phyloP scores from a whole-genome alignment of 306 rosid genomes.

The Delonix regia region DNA sequence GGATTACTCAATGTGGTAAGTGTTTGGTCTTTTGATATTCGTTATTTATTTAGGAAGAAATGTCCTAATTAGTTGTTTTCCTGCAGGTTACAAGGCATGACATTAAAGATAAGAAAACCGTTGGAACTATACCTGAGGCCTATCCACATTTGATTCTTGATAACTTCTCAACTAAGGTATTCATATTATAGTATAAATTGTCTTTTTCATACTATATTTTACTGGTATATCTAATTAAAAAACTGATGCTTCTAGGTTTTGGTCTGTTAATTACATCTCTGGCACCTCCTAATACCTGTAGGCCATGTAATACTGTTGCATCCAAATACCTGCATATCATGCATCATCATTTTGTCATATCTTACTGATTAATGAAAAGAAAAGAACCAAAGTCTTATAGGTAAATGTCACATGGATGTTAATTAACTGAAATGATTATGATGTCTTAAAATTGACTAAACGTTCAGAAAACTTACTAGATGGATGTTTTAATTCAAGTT shows the following conservation, averaged over 20 bases:
- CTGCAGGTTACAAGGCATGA: slow-evolving; percentile 91
- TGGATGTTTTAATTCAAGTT: slow-evolving; percentile 14
- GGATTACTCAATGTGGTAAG: slow-evolving; percentile 86
- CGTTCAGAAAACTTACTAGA: not conserved
- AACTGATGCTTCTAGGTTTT: not conserved
- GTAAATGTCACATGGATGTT: not conserved
- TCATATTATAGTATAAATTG: slow-evolving; percentile 8
- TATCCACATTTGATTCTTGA: slow-evolving; percentile 82
- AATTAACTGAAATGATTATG: not conserved
- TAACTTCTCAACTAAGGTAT: slow-evolving; percentile 88
- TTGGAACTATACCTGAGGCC: slow-evolving; percentile 96
- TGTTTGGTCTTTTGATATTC: slow-evolving; percentile 29
- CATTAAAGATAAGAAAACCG: slow-evolving; percentile 74
- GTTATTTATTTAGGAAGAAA: slow-evolving; percentile 2
- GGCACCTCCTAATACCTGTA: not conserved
- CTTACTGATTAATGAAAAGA: not conserved
- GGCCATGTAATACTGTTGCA: not conserved
- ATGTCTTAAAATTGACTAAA: not conserved
- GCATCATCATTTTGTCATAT: not conserved
- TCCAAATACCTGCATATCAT: not conserved
- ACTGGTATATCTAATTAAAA: not conserved
- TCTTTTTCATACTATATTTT: not conserved
- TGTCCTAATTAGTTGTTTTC: slow-evolving; percentile 37
- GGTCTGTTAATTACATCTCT: slow-evolving; percentile 23
- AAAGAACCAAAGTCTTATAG: not conserved